phyloP scores from a whole-genome alignment of 1,139 yeast species.

The Pneumocystis canis region DNA sequence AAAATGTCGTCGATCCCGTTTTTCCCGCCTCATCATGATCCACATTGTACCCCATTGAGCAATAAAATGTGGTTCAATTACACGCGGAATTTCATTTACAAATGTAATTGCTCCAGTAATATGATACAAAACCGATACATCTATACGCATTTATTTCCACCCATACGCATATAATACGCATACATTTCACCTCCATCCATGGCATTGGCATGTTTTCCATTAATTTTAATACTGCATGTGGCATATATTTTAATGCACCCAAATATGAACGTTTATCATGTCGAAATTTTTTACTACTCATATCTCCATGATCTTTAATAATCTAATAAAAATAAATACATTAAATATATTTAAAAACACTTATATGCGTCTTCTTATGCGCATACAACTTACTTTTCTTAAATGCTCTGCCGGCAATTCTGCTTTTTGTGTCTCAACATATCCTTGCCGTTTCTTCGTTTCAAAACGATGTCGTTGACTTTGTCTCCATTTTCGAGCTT shows the following conservation, averaged over 20 bases:
- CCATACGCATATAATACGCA: neutral
- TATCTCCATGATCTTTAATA: slow-evolving; percentile 71
- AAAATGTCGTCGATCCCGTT: slow-evolving; percentile 77
- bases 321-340: slow-evolving; percentile 1
- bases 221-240: slow-evolving; percentile 81
- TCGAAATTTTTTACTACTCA: slow-evolving; percentile 67
- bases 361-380: neutral
- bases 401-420: slow-evolving; percentile 94
- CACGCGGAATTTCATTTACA: slow-evolving; percentile 84
- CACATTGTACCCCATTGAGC: slow-evolving; percentile 96
- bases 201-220: slow-evolving; percentile 97
- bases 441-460: slow-evolving; percentile 27
- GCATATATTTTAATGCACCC: slow-evolving; percentile 87
- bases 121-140: neutral
- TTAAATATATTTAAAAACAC: neutral
- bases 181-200: slow-evolving; percentile 56
- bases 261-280: slow-evolving; percentile 76
- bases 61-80: slow-evolving; percentile 74
- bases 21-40: slow-evolving; percentile 86
- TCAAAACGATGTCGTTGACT: slow-evolving; percentile 43
- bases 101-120: slow-evolving; percentile 78
- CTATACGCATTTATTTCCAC: neutral
- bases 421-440: slow-evolving; percentile 47
- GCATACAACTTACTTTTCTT: slow-evolving; percentile 41
- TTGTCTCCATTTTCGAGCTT: slow-evolving; percentile 50